Base-by-base conservation (phyloP, 495 filamentous ascomycete species). In the Apodospora peruviana region DNA sequence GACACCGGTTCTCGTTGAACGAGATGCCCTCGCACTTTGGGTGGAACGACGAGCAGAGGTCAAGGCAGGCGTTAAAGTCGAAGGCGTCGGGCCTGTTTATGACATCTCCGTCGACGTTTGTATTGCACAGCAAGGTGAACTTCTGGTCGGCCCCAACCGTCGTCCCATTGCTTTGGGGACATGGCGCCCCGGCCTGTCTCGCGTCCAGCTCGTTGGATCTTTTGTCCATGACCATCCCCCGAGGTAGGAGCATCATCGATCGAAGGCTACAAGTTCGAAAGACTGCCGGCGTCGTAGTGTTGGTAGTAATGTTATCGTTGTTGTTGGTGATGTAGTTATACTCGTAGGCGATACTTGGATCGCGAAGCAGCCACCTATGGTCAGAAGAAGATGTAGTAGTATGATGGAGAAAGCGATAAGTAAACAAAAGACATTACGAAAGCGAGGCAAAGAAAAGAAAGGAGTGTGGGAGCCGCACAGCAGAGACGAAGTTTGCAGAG, bases 61-160 rank as follows among this genome's bases (percentile, higher is more conserved):
- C 61, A 10, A 58, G 50, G 41, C 65, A 68, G 2, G 53, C 32
- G 5, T 35, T n/a, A 19, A 68, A 48, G 35, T 59, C 58, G 44
- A 53, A 59, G 2, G 54, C 58, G 25, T 63, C 58, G 2, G 50
- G 19, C 9, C 37, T 50, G 37, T 59, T 36, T 16, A 69, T 18
- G 11, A 59, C 49, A 20, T 58, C 52, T 14, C 60, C 62, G 9
- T 48, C 53, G 11, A 67, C 25, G 19, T 55, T 45, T 8, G 61
- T 52, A 23, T 61, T 56, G 55, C 67, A 70, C 14, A 63, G 49
- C n/a, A 68, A 46, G 17, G 55, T 62, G 49, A 68, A 68, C 35
- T 60, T n/a, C 17, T 66, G 60, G 17, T 40, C 20, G 27, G 42
- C 50, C 34, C 67, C 67, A 5, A 68, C 52, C 32, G 45, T 56